These are phyloP conservation scores for Scytalidium lignicola DNA, from an alignment of 2,329 filamentous ascomycete genomes.

Conservation along the genomic window DNA sequence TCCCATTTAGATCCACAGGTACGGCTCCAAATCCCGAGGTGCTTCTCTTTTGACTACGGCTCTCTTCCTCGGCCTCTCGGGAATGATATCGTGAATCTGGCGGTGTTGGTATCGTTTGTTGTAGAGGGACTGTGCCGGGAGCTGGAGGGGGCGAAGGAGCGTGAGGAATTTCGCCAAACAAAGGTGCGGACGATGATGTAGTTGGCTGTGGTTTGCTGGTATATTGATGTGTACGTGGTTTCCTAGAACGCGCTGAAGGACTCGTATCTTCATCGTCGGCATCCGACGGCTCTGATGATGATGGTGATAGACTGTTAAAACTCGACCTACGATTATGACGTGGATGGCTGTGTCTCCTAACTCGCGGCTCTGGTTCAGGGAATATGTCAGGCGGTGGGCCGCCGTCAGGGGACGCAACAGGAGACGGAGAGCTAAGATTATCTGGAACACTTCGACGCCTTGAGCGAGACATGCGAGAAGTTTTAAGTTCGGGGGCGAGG, in stretches of 20 bases:
- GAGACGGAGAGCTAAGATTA: constrained; percentile 13
- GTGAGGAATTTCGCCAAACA: constrained; percentile 8
- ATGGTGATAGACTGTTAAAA: constrained; percentile 3
- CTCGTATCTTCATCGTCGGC: constrained; percentile 26
- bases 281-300: constrained; percentile 31
- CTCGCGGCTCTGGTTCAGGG: constrained; percentile 24
- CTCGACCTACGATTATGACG: constrained; percentile 33
- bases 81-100: constrained; percentile 4
- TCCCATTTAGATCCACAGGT: constrained; percentile 23
- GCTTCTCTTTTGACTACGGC: constrained; percentile 16
- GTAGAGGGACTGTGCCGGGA: constrained; percentile 3
- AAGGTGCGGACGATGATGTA: constrained; percentile 14
- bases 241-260: neutral
- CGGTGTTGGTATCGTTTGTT: constrained; percentile 2
- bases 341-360: constrained; percentile 46
- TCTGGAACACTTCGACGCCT: constrained; percentile 22
- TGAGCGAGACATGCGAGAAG: constrained; percentile 14
- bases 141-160: constrained; percentile 3
- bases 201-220: constrained; percentile 16
- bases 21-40: constrained; percentile 16
- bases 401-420: constrained; percentile 16
- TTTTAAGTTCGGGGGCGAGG: constrained; percentile 34
- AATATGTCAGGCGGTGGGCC: constrained; percentile 30
- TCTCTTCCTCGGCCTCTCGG: constrained; percentile 8
- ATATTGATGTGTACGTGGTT: neutral